These are phyloP conservation scores for Candida nonsorbophila DNA, from an alignment of 805 yeast genomes.

Conservation along the genomic window DNA sequence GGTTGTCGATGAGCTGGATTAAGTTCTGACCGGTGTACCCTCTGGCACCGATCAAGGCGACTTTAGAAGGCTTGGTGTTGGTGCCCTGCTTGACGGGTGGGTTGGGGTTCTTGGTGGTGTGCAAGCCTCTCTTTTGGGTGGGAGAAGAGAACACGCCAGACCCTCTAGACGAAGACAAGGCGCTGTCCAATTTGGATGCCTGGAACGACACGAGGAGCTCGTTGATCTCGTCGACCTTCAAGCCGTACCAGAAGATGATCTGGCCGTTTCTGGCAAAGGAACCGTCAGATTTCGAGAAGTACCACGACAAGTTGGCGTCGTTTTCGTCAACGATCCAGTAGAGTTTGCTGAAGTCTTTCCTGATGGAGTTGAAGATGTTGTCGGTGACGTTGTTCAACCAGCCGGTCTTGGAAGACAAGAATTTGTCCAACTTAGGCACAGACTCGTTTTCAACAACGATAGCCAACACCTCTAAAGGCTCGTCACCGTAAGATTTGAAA, in stretches of 20 bases:
- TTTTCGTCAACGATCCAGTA: constrained; percentile 91
- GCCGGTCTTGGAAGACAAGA: constrained; percentile 81
- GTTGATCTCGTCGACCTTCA: constrained; percentile 52
- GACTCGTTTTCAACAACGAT: constrained; percentile 55
- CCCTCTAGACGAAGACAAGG: constrained; percentile 33
- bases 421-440: constrained; percentile 74
- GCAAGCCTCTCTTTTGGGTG: constrained; percentile 42
- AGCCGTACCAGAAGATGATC: constrained; percentile 93
- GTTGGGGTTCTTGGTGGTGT: constrained; percentile 45
- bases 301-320: constrained; percentile 88
- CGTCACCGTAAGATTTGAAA: constrained; percentile 88
- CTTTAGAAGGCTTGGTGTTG: constrained; percentile 59
- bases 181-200: constrained; percentile 25
- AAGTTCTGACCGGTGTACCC: constrained; percentile 96
- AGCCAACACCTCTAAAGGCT: constrained; percentile 91
- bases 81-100: constrained; percentile 66
- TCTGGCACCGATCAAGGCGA: constrained; percentile 97
- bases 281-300: constrained; percentile 89
- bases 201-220: constrained; percentile 53
- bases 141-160: constrained; percentile 45
- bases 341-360: constrained; percentile 64
- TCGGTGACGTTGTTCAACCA: constrained; percentile 98
- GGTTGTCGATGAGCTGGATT: constrained; percentile 79
- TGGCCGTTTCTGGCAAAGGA: constrained; percentile 86
- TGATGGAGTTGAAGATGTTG: constrained; percentile 80